These are phyloP conservation scores for Penstemon newberryi DNA, from an alignment of 257 asterid species.

Conservation along the genomic window DNA sequence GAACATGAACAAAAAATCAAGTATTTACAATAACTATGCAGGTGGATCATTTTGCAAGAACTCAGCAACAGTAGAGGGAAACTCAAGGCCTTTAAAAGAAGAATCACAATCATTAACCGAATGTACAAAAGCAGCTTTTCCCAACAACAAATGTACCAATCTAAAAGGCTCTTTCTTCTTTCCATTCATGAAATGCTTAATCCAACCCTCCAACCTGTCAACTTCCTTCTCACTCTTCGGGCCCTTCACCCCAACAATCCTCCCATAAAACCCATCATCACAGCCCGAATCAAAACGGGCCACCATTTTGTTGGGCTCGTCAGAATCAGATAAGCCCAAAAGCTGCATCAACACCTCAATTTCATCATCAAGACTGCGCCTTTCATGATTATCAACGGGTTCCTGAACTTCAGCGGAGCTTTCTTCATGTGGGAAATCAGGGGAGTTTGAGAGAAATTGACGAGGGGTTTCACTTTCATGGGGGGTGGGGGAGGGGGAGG, in stretches of 20 bases:
- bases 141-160: conserved; percentile 61
- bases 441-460: conserved; percentile 41
- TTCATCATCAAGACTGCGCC: conserved; percentile 37
- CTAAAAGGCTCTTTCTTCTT: conserved; percentile 51
- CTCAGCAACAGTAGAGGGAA: conserved; percentile 52
- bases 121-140: conserved; percentile 48
- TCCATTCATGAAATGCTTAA: conserved; percentile 41
- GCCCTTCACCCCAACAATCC: conserved; percentile 58
- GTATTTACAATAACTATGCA: too few species aligned
- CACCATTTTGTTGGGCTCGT: conserved; percentile 17
- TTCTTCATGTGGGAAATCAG: conserved; percentile 34
- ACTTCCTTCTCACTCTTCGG: conserved; percentile 49
- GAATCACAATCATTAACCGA: conserved; percentile 35
- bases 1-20: too few species aligned
- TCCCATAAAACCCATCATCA: conserved; percentile 52
- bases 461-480: conserved; percentile 59
- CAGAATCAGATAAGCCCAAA: conserved; percentile 37
- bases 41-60: conserved; percentile 68
- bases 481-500: conserved; percentile 29
- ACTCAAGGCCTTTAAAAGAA: conserved; percentile 47
- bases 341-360: conserved; percentile 51
- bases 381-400: conserved; percentile 23
- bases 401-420: conserved; percentile 11
- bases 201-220: conserved; percentile 58
- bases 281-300: conserved; percentile 26